Base-by-base conservation (phyloP, 805 yeast genomes). In the Cyberlindnera samutprakarnensis region DNA sequence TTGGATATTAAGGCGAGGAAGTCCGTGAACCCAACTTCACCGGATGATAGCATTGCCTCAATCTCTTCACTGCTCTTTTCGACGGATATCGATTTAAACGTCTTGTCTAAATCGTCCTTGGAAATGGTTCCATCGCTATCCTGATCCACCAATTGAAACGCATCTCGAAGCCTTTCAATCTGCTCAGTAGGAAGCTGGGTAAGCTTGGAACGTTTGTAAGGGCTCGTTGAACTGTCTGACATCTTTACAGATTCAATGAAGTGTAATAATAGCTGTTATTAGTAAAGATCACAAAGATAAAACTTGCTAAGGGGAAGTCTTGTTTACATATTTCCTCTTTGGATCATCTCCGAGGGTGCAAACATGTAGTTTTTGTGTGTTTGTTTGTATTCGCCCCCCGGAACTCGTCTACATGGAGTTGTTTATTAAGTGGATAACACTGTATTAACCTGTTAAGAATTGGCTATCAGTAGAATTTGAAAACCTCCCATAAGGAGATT, bases 61-160 rank as follows among this genome's bases (percentile, higher is more conserved):
- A 79, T 44, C 12, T 69, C 64, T 0, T 57, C 56, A 9, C 67
- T 68, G 4, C 57, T 47, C 3, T 57, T 49, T 2, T 57, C 58
- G 28, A 71, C 66, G 1, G 78, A 82, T 12, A 79, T 42, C 9
- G 71, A 68, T 25, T 67, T 60, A 39, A 75, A 66, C 13, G 78
- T 63, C 15, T 68, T 62, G 23, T 57, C 61, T 33, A 88, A 47
- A 53, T 83, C 92, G 1, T 62, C 53, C 19, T 55, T 48, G 1
- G 79, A 60, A 26, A 83, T 74, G 5, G 55, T 49, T 2, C 86
- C 85, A 47, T 87, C 94, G 17, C 79, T 75, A 39, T 88, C 90
- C 23, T 80, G 80, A 49, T 88, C 96, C 7, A 88, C 72, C 44
- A 84, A 54, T 18, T 83, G 75, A 54, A 87, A 88, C 2, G 92